Percentiles rank a stretch among this genome's conserved stretches.
These are phyloP conservation scores for Mycena citricolor DNA, from an alignment of 1,284 basidiomycete species.

Conservation along the genomic window DNA sequence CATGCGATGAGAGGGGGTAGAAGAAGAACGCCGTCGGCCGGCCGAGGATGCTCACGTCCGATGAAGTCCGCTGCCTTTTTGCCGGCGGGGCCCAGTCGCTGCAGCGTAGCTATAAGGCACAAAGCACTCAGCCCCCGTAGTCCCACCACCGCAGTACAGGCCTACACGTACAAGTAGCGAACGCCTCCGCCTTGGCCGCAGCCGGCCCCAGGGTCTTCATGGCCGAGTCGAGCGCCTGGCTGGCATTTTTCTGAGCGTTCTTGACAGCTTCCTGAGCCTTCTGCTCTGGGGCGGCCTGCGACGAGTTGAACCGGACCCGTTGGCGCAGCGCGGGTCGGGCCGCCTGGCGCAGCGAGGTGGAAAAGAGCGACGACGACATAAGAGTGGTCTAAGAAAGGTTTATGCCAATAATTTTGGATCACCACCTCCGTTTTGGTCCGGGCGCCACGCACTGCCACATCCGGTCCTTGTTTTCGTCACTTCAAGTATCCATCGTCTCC, in stretches of 20 bases:
- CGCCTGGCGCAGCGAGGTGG: slow-evolving; percentile 22
- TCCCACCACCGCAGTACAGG: no score
- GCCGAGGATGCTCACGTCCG: slow-evolving; percentile 52
- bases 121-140: neutral
- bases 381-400: no score
- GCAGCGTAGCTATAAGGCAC: slow-evolving; percentile 13
- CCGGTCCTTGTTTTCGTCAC: no score
- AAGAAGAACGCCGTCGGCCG: neutral
- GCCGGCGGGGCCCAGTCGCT: slow-evolving; percentile 34
- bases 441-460: no score
- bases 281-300: slow-evolving; percentile 44
- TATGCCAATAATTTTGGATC: no score
- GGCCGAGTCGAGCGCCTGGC: slow-evolving; percentile 50
- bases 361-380: slow-evolving; percentile 22
- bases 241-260: slow-evolving; percentile 56
- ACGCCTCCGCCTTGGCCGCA: slow-evolving; percentile 54
- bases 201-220: slow-evolving; percentile 58
- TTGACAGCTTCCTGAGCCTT: slow-evolving; percentile 68
- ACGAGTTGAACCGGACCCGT: slow-evolving; percentile 31
- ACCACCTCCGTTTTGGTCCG: no score
- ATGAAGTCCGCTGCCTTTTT: slow-evolving; percentile 60
- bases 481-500: no score
- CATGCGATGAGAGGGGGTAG: neutral
- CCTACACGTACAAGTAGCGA: slow-evolving; percentile 70
- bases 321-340: slow-evolving; percentile 29